Percentiles rank a stretch among this genome's conserved stretches.
phyloP scores from a whole-genome alignment of 352 stramenopile species.

The Pythium coloratum region DNA sequence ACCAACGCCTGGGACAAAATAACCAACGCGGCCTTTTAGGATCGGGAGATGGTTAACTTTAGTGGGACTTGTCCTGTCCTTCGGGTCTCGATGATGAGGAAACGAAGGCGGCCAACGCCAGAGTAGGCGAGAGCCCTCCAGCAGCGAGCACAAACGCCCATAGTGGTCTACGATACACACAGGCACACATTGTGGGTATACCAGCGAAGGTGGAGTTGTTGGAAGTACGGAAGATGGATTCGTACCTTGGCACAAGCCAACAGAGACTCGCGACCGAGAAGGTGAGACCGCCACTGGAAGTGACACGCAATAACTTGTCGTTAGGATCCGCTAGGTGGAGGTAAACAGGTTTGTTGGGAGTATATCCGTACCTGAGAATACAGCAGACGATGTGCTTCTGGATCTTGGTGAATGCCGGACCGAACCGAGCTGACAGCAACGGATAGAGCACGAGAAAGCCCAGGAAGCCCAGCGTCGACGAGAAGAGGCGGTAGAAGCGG shows the following conservation, averaged over 20 bases:
- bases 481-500: slow-evolving; percentile 63
- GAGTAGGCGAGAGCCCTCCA: slow-evolving; percentile 32
- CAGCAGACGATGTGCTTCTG: slow-evolving; percentile 41
- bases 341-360: neutral
- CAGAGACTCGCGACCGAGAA: slow-evolving; percentile 45
- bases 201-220: neutral
- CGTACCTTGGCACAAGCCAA: slow-evolving; percentile 56
- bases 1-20: slow-evolving; percentile 17
- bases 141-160: slow-evolving; percentile 42
- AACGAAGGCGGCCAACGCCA: slow-evolving; percentile 32
- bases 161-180: slow-evolving; percentile 36
- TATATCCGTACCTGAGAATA: slow-evolving; percentile 18
- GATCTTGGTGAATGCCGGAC: slow-evolving; percentile 29
- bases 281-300: slow-evolving; percentile 40
- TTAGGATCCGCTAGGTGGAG: neutral
- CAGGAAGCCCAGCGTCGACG: slow-evolving; percentile 63
- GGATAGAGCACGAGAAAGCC: slow-evolving; percentile 59
- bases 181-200: neutral
- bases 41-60: slow-evolving; percentile 16
- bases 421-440: slow-evolving; percentile 35
- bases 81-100: neutral
- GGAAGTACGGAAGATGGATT: neutral
- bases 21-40: slow-evolving; percentile 9
- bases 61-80: slow-evolving; percentile 13
- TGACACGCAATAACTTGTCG: neutral